phyloP scores from a whole-genome alignment of 768 basidiomycete species.

The Gloeostereum incarnatum region DNA sequence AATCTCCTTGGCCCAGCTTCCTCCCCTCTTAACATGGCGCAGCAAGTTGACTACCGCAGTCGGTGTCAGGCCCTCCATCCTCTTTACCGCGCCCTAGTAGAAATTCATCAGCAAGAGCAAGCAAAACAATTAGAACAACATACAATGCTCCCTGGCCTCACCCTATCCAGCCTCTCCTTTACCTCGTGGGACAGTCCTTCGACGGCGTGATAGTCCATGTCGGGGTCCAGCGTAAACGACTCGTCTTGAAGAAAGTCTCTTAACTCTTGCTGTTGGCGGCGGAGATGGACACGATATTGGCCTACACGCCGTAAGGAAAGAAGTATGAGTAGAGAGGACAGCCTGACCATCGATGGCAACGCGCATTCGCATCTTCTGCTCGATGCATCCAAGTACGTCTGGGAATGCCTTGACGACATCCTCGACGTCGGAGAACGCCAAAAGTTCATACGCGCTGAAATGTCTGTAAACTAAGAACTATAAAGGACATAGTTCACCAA shows the following conservation, averaged over 20 bases:
- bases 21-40: constrained; percentile 43
- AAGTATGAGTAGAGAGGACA: not conserved
- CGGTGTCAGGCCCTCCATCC: constrained; percentile 93
- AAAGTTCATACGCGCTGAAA: constrained; percentile 34
- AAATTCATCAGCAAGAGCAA: constrained; percentile 1
- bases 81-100: constrained; percentile 75
- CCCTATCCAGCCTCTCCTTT: constrained; percentile 46
- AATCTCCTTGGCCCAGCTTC: no score
- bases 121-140: constrained; percentile 9
- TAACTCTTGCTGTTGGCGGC: constrained; percentile 70
- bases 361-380: constrained; percentile 44
- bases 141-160: constrained; percentile 65
- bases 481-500: not conserved
- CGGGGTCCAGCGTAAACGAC: constrained; percentile 53
- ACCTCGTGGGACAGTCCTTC: constrained; percentile 72
- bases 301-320: constrained; percentile 26
- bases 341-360: constrained; percentile 62
- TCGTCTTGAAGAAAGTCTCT: constrained; percentile 72
- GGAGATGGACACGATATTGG: constrained; percentile 51
- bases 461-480: constrained; percentile 27
- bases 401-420: no score
- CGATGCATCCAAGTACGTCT: constrained; percentile 39
- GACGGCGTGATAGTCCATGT: constrained; percentile 60
- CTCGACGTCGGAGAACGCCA: constrained; percentile 37
- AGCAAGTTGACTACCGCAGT: constrained; percentile 60